These are phyloP conservation scores for Hirsutella rhossiliensis DNA, from an alignment of 2,329 filamentous ascomycete genomes.

Conservation along the genomic window DNA sequence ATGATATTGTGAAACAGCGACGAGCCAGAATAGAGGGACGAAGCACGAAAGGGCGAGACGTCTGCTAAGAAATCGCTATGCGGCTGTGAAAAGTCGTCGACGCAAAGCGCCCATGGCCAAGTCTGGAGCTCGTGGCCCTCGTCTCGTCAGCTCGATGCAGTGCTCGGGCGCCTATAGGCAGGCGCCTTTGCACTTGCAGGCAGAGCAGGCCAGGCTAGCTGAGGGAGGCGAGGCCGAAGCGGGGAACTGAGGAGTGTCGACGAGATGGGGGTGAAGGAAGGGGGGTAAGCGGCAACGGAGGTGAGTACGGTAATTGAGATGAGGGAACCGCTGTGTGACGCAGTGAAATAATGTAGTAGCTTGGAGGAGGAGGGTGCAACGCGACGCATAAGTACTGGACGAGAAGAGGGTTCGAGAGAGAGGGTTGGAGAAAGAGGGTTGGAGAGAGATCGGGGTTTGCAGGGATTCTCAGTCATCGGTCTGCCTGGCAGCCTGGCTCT, in stretches of 20 bases:
- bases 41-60: not conserved
- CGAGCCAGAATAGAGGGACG: not conserved
- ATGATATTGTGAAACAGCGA: not conserved
- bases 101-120: not conserved
- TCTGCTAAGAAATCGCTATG: not conserved
- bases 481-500: too few species aligned
- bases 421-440: not conserved
- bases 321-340: too few species aligned
- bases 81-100: not conserved
- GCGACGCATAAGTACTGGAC: not conserved
- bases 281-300: not conserved
- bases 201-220: not conserved
- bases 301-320: not conserved
- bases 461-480: too few species aligned
- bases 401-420: not conserved
- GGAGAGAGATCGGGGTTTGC: too few species aligned
- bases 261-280: not conserved
- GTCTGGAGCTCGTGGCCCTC: not conserved
- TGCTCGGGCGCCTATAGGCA: too few species aligned
- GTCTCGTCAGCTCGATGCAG: not conserved
- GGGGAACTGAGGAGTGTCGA: not conserved
- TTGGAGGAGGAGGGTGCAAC: not conserved
- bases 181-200: too few species aligned
- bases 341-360: not conserved
- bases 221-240: too few species aligned